Base-by-base conservation (phyloP, 768 basidiomycete genomes). In the Phylloporus sp. region DNA sequence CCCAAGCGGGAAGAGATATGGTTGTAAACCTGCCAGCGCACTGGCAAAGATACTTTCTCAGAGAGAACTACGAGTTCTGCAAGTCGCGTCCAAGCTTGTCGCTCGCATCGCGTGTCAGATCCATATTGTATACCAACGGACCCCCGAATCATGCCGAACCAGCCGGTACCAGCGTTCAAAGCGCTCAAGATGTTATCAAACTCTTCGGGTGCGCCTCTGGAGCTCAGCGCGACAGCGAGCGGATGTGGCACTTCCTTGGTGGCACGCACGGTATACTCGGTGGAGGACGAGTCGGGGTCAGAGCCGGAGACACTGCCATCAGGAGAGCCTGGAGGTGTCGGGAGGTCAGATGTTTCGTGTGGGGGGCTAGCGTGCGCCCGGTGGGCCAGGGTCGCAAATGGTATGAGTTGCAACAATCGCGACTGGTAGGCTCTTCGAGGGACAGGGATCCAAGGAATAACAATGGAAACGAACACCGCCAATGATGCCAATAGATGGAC, bases 401-500 rank as follows among this genome's bases (percentile, higher is more conserved):
- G 63, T n/a, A 69, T 41, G 24, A 62, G 42, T 15, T 48, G 55
- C 48, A 58, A 50, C 40, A 68, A 32, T 22, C 58, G 64, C 32
- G 47, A 56, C 20, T 52, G 56, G 38, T 54, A 50, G 10, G 35
- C 43, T 46, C 52, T 62, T 21, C 43, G 40, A 14, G 63, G 54
- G 6, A 58, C 18, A 1, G 74, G 69, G 22, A 77, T 49, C 73
- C 76, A 72, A 53, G 70, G 62, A 5, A 80, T 46, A 24, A 84
- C 70, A 48, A 82, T 78, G 17, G 76, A 75, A 45, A 74, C 60
- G 44, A 90, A 73, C 5, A 89, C 77, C 0, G 83, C 64, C 27
- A 80, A 59, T 11, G 85, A 86, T 11, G 84, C 81, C 20, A 79
- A 52, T 2, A 89, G 67, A 54, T 89, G 87, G 64, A 84, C 74